These are phyloP conservation scores for Ustilago vetiveriae DNA, from an alignment of 1,284 basidiomycete species.

Conservation along the genomic window DNA sequence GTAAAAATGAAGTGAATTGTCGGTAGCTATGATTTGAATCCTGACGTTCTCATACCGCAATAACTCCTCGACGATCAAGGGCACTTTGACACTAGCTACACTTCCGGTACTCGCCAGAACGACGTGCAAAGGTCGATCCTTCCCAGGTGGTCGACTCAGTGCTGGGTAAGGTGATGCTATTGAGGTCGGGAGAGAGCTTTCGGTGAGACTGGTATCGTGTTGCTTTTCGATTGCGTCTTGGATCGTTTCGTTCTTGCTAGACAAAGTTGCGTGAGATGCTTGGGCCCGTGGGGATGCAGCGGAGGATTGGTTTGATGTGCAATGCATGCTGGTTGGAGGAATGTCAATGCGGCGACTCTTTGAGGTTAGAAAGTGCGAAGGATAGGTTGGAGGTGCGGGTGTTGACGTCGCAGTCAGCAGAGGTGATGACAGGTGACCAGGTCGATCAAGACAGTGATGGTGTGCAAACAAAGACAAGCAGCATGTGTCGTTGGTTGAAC, in stretches of 20 bases:
- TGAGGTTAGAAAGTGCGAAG: conserved; percentile 1
- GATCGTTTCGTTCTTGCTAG: no score
- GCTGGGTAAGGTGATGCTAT: conserved; percentile 55
- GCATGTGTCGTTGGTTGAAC: background rate
- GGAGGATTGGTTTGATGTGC: no score
- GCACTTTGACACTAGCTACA: conserved; percentile 92
- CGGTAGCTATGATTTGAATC: conserved; percentile 85
- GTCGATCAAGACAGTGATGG: no score
- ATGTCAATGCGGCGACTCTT: background rate
- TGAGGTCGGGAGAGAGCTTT: conserved; percentile 41
- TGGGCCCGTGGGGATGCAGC: no score
- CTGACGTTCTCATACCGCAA: conserved; percentile 76
- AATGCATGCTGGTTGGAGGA: no score
- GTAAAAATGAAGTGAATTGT: conserved; percentile 82
- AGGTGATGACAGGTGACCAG: no score
- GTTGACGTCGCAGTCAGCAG: no score
- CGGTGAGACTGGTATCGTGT: no score
- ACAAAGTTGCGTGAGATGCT: no score
- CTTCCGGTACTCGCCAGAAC: conserved; percentile 88
- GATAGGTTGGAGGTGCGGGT: no score
- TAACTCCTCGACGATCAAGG: conserved; percentile 83
- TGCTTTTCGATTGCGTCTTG: no score
- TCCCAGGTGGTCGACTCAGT: conserved; percentile 43
- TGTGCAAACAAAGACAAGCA: no score
- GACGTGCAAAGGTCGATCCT: conserved; percentile 71